These are phyloP conservation scores for Gomphus bonarii DNA, from an alignment of 1,284 basidiomycete species.

Conservation along the genomic window DNA sequence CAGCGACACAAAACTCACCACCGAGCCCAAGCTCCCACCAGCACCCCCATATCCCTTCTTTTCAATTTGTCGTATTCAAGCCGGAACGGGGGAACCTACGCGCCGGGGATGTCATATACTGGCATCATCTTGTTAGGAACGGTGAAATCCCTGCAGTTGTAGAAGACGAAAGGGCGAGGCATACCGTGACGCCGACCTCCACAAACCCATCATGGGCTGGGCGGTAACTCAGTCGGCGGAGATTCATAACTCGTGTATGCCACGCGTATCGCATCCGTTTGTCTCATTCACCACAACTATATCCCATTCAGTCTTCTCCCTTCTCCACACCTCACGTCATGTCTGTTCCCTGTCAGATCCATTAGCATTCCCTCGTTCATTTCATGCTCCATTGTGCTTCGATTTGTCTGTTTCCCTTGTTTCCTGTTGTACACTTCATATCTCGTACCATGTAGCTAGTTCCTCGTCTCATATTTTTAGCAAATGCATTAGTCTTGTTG, in stretches of 20 bases:
- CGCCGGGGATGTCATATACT: conserved; percentile 63
- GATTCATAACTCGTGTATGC: neutral
- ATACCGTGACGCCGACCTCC: neutral
- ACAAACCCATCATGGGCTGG: neutral
- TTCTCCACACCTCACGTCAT: neutral
- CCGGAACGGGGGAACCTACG: conserved; percentile 14
- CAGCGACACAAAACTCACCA: conserved; percentile 13
- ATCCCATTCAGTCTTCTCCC: neutral
- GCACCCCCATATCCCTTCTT: neutral
- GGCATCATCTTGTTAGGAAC: conserved; percentile 64
- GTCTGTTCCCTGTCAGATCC: neutral
- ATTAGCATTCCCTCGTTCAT: neutral
- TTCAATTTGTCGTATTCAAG: conserved; percentile 9
- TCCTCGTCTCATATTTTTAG: neutral
- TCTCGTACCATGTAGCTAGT: conserved; percentile 3
- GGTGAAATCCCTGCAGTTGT: conserved; percentile 64
- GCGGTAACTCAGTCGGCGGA: neutral
- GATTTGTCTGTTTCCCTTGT: conserved; percentile 4
- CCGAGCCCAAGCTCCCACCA: neutral
- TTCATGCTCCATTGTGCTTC: neutral
- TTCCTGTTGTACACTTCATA: conserved; percentile 3
- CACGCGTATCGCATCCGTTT: neutral
- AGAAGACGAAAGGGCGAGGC: conserved; percentile 40
- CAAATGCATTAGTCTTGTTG: neutral
- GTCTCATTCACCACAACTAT: neutral